Conservation (phyloP, 2,329 filamentous ascomycete species). For the Xylaria sp. region DNA sequence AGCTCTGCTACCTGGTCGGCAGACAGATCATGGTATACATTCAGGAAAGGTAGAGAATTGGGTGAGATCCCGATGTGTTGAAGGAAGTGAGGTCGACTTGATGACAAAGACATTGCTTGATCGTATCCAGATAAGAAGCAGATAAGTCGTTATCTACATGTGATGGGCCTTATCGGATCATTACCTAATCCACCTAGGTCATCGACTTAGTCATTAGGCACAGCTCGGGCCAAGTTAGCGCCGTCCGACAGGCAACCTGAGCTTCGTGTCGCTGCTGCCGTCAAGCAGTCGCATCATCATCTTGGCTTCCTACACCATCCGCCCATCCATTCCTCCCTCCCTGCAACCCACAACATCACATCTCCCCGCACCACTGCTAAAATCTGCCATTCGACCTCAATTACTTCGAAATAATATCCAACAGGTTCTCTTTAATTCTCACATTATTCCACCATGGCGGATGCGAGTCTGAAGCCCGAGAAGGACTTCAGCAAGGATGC, state of each 20-base stretch:
- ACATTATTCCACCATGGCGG: slow-evolving; percentile 60
- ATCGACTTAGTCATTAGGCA: neutral
- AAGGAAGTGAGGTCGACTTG: neutral
- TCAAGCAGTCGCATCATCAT: slow-evolving; percentile 17
- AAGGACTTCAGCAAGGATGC: slow-evolving; percentile 98
- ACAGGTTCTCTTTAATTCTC: neutral
- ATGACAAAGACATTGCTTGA: neutral
- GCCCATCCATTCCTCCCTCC: neutral
- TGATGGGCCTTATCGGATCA: neutral
- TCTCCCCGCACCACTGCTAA: neutral
- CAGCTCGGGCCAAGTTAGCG: slow-evolving; percentile 5
- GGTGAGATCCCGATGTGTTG: neutral
- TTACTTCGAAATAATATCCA: neutral
- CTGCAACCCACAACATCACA: neutral
- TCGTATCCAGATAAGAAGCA: too few species aligned
- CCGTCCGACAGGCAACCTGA: slow-evolving; percentile 15
- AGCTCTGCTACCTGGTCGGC: too few species aligned
- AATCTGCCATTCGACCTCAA: neutral
- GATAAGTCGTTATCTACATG: neutral
- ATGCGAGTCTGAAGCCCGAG: slow-evolving; percentile 82
- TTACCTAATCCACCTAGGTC: neutral
- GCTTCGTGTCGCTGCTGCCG: slow-evolving; percentile 20
- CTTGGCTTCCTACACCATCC: slow-evolving; percentile 2
- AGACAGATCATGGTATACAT: neutral
- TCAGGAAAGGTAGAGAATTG: neutral